Evolutionary conservation across 331 rosid genomes (phyloP), one percentile per base, ranked within the genome.

Genomic region (Telfairia occidentalis): DNA sequence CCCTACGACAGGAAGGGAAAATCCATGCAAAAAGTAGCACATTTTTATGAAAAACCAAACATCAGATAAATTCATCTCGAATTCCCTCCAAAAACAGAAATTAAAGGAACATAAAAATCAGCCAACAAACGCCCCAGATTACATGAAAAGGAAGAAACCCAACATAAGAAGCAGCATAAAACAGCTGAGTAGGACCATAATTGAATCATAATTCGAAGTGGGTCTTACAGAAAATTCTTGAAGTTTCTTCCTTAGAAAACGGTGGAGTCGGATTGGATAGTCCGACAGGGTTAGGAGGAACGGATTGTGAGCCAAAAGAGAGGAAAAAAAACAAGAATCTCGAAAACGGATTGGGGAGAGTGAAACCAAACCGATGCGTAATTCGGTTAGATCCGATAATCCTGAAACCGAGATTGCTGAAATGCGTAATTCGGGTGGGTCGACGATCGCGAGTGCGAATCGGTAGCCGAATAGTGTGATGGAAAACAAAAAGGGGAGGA

Each of bases 341-440:
- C 29, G 53, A 32, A 45, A 23, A 35, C 21, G 10, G 59, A 42
- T 7, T 10, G 42, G 37, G 67, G 69, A 28, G 69, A 50, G 53
- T 26, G 82, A 83, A 85, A 26, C 34, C 63, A 55, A 60, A 85
- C 92, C 87, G 92, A 80, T 70, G 78, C 24, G 29, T 26, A 7
- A 59, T 34, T 26, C 90, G 96, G 86, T 87, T 64, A 74, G 87
- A 63, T 85, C 86, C 83, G 86, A 83, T 32, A 74, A 60, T 46
- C 63, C 60, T 28, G 49, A 53, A 53, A 30, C 83, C 86, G 82
- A 45, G 13, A 75, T 65, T 37, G 79, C 16, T 74, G 55, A 10
- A 32, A 10, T 38, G 40, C 4, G 40, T 4, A 15, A 9, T 37
- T 70, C 50, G 70, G 48, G 73, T 29, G 53, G 77, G 77, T 74